Conservation (phyloP, 495 filamentous ascomycete genomes). For the Penicillium macrosclerotiorum region DNA sequence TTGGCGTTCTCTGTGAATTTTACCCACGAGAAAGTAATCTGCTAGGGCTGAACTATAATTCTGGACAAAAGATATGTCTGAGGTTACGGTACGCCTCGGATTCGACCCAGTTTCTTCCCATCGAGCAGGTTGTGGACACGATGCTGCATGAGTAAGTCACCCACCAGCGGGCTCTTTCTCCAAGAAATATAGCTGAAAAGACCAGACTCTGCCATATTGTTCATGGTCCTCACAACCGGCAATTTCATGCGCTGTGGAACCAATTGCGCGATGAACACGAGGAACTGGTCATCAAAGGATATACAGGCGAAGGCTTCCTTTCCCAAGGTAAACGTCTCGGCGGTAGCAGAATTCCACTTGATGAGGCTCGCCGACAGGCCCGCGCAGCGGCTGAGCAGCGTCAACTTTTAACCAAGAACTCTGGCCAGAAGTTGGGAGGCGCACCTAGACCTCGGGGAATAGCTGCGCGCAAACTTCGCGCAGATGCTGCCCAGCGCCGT, state of each 20-base stretch:
- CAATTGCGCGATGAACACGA: slow-evolving; percentile 84
- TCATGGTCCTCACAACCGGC: slow-evolving; percentile 74
- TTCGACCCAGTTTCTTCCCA: slow-evolving; percentile 71
- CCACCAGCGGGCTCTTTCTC: not conserved
- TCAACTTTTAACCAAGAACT: slow-evolving; percentile 54
- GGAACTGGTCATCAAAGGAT: slow-evolving; percentile 71
- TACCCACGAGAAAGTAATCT: slow-evolving; percentile 73
- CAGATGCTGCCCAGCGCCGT: slow-evolving; percentile 68
- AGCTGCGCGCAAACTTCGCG: slow-evolving; percentile 74
- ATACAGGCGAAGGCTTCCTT: slow-evolving; percentile 89
- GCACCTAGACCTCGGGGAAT: slow-evolving; percentile 55
- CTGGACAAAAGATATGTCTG: slow-evolving; percentile 76
- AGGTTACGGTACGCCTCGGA: slow-evolving; percentile 78
- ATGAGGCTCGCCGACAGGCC: slow-evolving; percentile 76
- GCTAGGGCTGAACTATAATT: slow-evolving; percentile 77
- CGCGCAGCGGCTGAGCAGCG: slow-evolving; percentile 75
- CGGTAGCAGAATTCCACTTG: slow-evolving; percentile 59
- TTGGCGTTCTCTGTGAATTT: slow-evolving; percentile 81
- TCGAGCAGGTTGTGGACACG: slow-evolving; percentile 80
- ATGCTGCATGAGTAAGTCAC: slow-evolving; percentile 82
- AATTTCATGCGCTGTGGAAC: slow-evolving; percentile 85
- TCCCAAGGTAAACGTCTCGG: slow-evolving; percentile 73
- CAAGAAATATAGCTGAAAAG: slow-evolving; percentile 6
- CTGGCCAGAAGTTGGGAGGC: slow-evolving; percentile 75
- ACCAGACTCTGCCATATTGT: slow-evolving; percentile 75